phyloP scores from a whole-genome alignment of 2,329 filamentous ascomycete species.

The Sarocladium oryzae region DNA sequence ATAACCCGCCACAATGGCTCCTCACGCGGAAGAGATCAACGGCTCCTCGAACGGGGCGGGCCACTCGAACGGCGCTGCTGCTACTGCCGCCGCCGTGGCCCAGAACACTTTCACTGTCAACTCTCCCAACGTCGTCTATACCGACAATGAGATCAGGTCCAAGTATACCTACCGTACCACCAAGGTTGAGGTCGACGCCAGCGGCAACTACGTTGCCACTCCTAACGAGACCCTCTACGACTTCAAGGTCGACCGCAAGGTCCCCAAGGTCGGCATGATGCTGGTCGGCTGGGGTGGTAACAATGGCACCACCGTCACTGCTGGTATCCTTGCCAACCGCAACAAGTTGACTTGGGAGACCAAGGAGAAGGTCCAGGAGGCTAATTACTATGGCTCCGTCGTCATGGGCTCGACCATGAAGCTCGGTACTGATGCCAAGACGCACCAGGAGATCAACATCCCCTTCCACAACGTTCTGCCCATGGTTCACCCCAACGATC shows the following conservation, averaged over 20 bases:
- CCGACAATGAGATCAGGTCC: conserved; percentile 79
- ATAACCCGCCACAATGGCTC: conserved; percentile 66
- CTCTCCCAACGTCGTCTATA: conserved; percentile 90
- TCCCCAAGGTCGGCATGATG: conserved; percentile 95
- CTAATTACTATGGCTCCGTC: conserved; percentile 98
- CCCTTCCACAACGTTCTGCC: conserved; percentile 91
- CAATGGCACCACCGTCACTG: conserved; percentile 95
- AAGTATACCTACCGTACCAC: conserved; percentile 98
- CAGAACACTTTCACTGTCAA: conserved; percentile 74
- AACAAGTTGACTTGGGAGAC: conserved; percentile 85
- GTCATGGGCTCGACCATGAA: conserved; percentile 98
- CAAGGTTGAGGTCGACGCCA: conserved; percentile 61
- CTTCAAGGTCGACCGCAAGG: conserved; percentile 93
- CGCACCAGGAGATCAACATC: conserved; percentile 86
- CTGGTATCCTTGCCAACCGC: conserved; percentile 94
- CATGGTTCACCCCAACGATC: conserved; percentile 95
- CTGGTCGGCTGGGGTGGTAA: conserved; percentile 96
- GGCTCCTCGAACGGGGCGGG: conserved; percentile 58
- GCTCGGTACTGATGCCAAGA: conserved; percentile 80
- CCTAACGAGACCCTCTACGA: conserved; percentile 89
- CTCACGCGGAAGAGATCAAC: conserved; percentile 66
- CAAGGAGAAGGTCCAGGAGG: conserved; percentile 73
- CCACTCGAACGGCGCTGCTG: conserved; percentile 34
- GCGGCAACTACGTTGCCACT: conserved; percentile 74
- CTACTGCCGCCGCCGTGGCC: conserved; percentile 38